Evolutionary conservation across 2,329 filamentous ascomycete species (phyloP).

Genomic region (Periconia sp.): DNA sequence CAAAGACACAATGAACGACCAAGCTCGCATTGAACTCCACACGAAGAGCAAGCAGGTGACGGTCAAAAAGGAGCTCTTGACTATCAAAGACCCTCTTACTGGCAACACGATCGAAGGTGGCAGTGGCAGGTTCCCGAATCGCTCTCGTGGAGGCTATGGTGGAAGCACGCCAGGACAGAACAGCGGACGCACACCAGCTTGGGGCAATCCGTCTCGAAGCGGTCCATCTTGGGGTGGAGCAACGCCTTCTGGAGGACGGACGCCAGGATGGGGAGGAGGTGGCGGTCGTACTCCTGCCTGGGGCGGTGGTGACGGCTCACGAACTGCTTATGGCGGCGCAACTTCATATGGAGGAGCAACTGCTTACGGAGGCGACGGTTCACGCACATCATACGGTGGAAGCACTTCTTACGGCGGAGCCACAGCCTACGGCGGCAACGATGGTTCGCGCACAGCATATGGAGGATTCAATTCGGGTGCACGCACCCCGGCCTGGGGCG

Average conservation of each 20-base stretch:
- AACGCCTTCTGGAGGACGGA: constrained; percentile 44
- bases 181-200: constrained; percentile 37
- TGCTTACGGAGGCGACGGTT: constrained; percentile 48
- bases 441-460: constrained; percentile 46
- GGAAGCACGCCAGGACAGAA: constrained; percentile 40
- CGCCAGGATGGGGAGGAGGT: constrained; percentile 48
- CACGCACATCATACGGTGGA: constrained; percentile 37
- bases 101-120: constrained; percentile 76
- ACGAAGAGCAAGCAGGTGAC: constrained; percentile 91
- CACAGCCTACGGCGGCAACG: constrained; percentile 52
- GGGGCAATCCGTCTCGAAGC: constrained; percentile 42
- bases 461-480: constrained; percentile 57
- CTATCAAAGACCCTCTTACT: constrained; percentile 78
- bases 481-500: constrained; percentile 56
- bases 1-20: constrained; percentile 85
- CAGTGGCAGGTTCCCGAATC: constrained; percentile 37
- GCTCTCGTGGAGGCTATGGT: constrained; percentile 42
- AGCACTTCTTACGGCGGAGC: constrained; percentile 53
- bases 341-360: constrained; percentile 48
- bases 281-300: constrained; percentile 50
- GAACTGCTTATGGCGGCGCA: constrained; percentile 40
- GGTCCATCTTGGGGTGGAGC: constrained; percentile 54
- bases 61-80: constrained; percentile 77
- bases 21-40: constrained; percentile 88
- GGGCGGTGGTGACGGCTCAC: constrained; percentile 48